Conservation (phyloP, 2,329 filamentous ascomycete species). For the Fusarium sublunatum region DNA sequence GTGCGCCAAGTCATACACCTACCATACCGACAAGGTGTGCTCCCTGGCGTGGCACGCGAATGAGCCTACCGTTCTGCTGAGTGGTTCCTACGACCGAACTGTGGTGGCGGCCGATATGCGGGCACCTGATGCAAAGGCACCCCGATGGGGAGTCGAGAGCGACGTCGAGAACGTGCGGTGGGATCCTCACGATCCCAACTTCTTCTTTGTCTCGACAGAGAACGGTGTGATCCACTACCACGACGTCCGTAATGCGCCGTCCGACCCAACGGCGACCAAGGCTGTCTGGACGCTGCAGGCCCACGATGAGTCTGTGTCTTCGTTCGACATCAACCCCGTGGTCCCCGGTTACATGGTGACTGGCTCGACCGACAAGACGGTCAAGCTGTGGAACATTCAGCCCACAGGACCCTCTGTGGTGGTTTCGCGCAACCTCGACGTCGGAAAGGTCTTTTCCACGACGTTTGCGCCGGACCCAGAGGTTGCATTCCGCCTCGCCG, state of each 20-base stretch:
- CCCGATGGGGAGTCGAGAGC: slow-evolving; percentile 92
- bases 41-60: slow-evolving; percentile 91
- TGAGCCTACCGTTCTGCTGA: slow-evolving; percentile 89
- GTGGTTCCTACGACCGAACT: slow-evolving; percentile 94
- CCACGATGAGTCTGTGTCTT: slow-evolving; percentile 90
- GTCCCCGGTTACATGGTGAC: slow-evolving; percentile 95
- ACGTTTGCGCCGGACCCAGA: slow-evolving; percentile 90
- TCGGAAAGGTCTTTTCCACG: slow-evolving; percentile 94
- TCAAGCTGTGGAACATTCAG: slow-evolving; percentile 96
- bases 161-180: slow-evolving; percentile 94
- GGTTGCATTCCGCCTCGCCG: slow-evolving; percentile 90
- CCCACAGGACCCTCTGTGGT: slow-evolving; percentile 87
- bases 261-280: slow-evolving; percentile 79
- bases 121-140: slow-evolving; percentile 82
- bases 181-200: slow-evolving; percentile 93
- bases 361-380: slow-evolving; percentile 91
- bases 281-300: slow-evolving; percentile 95
- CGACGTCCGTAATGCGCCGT: slow-evolving; percentile 81
- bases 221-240: slow-evolving; percentile 92
- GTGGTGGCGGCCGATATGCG: slow-evolving; percentile 97
- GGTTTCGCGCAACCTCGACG: slow-evolving; percentile 88
- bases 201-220: slow-evolving; percentile 95
- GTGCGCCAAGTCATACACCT: slow-evolving; percentile 94
- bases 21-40: slow-evolving; percentile 98
- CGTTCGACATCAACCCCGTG: slow-evolving; percentile 89